Base-by-base conservation (phyloP, 1,139 yeast species). In the Saccharomyces hybrid region DNA sequence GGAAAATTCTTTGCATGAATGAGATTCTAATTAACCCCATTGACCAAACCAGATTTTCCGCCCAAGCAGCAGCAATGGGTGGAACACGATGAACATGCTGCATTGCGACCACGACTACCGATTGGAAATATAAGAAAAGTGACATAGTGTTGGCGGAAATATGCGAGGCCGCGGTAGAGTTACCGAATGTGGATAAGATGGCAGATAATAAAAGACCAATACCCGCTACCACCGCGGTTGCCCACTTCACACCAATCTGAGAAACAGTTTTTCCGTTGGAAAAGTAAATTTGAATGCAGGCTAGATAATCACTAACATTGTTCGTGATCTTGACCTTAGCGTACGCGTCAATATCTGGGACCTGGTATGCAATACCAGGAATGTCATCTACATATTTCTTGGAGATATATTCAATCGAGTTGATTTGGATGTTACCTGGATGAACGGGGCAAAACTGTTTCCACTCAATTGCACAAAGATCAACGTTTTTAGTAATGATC, bases 31-130 rank as follows among this genome's bases (percentile, higher is more conserved):
- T 86, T 57, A 86, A 74, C 1, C 95, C 95, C 91, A 86, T 86
- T 2, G 91, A 84, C 95, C 95, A 86, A 28, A 88, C 88, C 68
- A 86, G 76, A 65, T 86, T 86, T 67, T 84, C 90, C 4, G 88
- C 76, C 95, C 95, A 86, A 5, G 91, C 80, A 38, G 84, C 78
- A 2, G 89, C 93, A 63, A 86, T 85, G 13, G 93, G 93, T 9
- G 95, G 93, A 4, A 84, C 80, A 59, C 82, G 73, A 62, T 83
- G 87, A 52, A 85, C 93, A 60, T 81, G 81, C 65, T 82, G 80
- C 91, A 86, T 84, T 9, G 83, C 74, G 23, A 86, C 82, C 46
- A 86, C 80, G 47, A 84, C 90, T n/a, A 86, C 90, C 56, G 86
- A 78, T 70, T 86, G 95, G 75, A 86, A 86, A 67, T 86, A 86